phyloP scores from a whole-genome alignment of 176 grass and related monocot genomes.

The Paspalum notatum region DNA sequence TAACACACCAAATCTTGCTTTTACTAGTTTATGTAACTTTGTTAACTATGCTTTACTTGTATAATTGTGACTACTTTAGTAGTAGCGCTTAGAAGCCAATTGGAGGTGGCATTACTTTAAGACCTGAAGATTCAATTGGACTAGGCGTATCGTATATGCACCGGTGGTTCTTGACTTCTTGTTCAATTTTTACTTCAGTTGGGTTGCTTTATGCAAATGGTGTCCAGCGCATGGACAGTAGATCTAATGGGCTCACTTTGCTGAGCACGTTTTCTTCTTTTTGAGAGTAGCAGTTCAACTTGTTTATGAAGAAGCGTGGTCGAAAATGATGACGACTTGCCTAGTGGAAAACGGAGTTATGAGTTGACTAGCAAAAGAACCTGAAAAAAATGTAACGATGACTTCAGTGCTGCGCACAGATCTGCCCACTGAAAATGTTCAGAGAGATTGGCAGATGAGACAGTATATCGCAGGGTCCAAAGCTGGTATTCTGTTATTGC shows the following conservation, averaged over 20 bases:
- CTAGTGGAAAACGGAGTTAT: not conserved
- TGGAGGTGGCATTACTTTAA: not conserved
- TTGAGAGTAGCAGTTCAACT: not conserved
- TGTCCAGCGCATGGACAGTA: constrained; percentile 45
- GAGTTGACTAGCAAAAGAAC: constrained; percentile 1
- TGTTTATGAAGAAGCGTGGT: constrained; percentile 23
- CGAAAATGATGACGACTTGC: constrained; percentile 7
- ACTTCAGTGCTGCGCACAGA: not conserved
- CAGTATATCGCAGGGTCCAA: not conserved
- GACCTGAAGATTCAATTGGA: not conserved
- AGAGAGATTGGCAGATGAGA: constrained; percentile 7
- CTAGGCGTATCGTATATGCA: not conserved
- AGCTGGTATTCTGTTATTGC: no score
- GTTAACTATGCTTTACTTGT: constrained; percentile 22
- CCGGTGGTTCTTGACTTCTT: not conserved
- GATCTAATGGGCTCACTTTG: constrained; percentile 19
- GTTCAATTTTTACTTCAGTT: constrained; percentile 7
- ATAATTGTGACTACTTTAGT: constrained; percentile 23
- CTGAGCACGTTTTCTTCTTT: no score
- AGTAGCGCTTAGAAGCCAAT: not conserved
- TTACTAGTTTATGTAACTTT: not conserved
- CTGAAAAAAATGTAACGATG: not conserved
- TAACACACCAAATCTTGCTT: constrained; percentile 21
- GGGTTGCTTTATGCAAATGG: constrained; percentile 50
- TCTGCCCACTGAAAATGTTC: not conserved